Conservation (phyloP, 345 rosid species). For the Punica granatum region DNA sequence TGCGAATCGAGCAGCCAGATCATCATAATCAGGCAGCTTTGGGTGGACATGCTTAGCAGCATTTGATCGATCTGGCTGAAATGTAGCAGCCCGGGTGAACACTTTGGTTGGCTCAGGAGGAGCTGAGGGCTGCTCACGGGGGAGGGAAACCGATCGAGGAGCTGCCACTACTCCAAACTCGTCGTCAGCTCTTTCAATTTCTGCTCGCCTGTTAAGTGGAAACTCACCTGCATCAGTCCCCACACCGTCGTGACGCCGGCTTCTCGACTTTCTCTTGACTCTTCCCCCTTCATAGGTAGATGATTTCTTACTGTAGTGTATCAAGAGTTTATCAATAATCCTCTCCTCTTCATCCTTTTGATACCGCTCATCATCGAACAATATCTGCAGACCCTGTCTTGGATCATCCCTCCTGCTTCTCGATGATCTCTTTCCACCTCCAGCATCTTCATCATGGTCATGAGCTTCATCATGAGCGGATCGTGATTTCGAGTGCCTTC, state of each 20-base stretch:
- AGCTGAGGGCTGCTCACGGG: slow-evolving; percentile 36
- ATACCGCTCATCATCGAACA: slow-evolving; percentile 46
- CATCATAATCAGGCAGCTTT: slow-evolving; percentile 87
- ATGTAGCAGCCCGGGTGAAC: slow-evolving; percentile 58
- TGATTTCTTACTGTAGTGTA: slow-evolving; percentile 84
- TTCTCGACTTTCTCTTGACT: slow-evolving; percentile 44
- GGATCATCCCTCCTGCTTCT: slow-evolving; percentile 62
- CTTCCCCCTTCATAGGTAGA: slow-evolving; percentile 38
- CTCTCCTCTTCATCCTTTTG: slow-evolving; percentile 69
- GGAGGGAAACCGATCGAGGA: slow-evolving; percentile 66
- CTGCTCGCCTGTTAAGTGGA: slow-evolving; percentile 11
- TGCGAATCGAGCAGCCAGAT: slow-evolving; percentile 83
- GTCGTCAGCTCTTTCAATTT: slow-evolving; percentile 17
- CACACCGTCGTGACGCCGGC: slow-evolving; percentile 30
- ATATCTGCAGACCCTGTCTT: slow-evolving; percentile 51
- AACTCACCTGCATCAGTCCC: slow-evolving; percentile 20
- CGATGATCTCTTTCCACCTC: slow-evolving; percentile 29
- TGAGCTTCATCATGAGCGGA: slow-evolving; percentile 28
- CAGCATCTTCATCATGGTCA: slow-evolving; percentile 28
- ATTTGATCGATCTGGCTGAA: slow-evolving; percentile 60
- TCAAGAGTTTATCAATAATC: slow-evolving; percentile 74
- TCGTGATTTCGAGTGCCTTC: slow-evolving; percentile 40
- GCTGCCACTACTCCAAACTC: slow-evolving; percentile 23
- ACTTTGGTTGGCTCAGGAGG: slow-evolving; percentile 40
- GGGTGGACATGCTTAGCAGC: slow-evolving; percentile 87